Base-by-base conservation (phyloP, 768 basidiomycete species). In the Tricholoma sp. region DNA sequence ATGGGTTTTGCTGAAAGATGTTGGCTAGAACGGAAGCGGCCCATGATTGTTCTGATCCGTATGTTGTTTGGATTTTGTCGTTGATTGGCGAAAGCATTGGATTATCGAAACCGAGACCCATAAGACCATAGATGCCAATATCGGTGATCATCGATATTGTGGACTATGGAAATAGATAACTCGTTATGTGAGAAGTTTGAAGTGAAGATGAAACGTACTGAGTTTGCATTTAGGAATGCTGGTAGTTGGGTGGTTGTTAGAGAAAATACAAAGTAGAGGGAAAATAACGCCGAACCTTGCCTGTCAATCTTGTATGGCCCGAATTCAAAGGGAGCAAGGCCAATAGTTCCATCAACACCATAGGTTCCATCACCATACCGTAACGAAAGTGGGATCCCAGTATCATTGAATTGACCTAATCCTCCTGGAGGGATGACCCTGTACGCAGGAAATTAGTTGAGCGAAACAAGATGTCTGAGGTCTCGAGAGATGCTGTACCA, bases 11-110 rank as follows among this genome's bases (percentile, higher is more conserved):
- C 0, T 60, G 61, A 55, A 75, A 79, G 31, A 80, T 64, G 61
- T 76, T 80, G 11, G 66, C 62, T 47, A 80, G 67, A 24, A 76
- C 67, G 0, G 79, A 71, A 6, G 57, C 63, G 7, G 71, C 71
- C 70, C 69, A 72, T 5, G 65, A 68, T 5, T 71, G 65, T 19
- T 64, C 57, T 9, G 54, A 37, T 5, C 71, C 71, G 55, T 68
- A 67, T 9, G 49, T 52, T 5, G 35, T 31, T 55, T 66, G 56
- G 46, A 72, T 63, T 14, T 63, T 57, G 3, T 34, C 49, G 56
- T 70, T 72, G 55, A 74, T 69, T 9, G 64, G 68, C 0, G 71
- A 72, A 0, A 70, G 69, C 8, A 54, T 24, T 32, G 62, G 61
- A 24, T 65, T 54, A 50, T 74, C 67, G 59, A 75, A 74, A 21